Conservation (phyloP, 1,284 basidiomycete species). For the Cryptococcus floricola region DNA sequence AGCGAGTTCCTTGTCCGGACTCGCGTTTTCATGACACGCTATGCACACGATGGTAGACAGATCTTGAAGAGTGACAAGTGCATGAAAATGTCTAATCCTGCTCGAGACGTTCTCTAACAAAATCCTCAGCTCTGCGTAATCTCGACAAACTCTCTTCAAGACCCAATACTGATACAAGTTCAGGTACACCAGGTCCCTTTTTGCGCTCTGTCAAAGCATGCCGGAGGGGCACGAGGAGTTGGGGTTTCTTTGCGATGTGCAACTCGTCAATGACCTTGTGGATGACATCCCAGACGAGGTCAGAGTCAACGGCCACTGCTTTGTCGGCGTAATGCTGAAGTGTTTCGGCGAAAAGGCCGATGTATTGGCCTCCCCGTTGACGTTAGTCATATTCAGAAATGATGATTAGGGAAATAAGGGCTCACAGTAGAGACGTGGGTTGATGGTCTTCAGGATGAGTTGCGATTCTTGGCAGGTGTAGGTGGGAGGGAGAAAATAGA, state of each 20-base stretch:
- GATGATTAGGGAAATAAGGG: not conserved
- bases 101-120: not conserved
- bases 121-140: slow-evolving; percentile 9
- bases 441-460: slow-evolving; percentile 56
- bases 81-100: not conserved
- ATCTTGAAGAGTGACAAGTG: not conserved
- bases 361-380: slow-evolving; percentile 7
- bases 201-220: slow-evolving; percentile 72
- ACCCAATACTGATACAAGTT: slow-evolving; percentile 10
- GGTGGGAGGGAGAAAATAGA: slow-evolving; percentile 70
- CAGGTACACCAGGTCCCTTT: slow-evolving; percentile 16
- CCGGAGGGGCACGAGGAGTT: slow-evolving; percentile 66
- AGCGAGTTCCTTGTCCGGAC: not conserved
- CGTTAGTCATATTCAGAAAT: not conserved
- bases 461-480: slow-evolving; percentile 57
- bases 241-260: slow-evolving; percentile 52
- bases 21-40: not conserved
- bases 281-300: slow-evolving; percentile 50
- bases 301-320: slow-evolving; percentile 9
- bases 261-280: slow-evolving; percentile 52
- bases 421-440: slow-evolving; percentile 45
- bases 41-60: not conserved
- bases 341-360: slow-evolving; percentile 25
- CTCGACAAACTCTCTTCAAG: slow-evolving; percentile 10
- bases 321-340: slow-evolving; percentile 1